A percentile compares a stretch with the other conserved stretches of the same genome.
phyloP scores from a whole-genome alignment of 345 rosid genomes.

The Eucalyptus sp. region DNA sequence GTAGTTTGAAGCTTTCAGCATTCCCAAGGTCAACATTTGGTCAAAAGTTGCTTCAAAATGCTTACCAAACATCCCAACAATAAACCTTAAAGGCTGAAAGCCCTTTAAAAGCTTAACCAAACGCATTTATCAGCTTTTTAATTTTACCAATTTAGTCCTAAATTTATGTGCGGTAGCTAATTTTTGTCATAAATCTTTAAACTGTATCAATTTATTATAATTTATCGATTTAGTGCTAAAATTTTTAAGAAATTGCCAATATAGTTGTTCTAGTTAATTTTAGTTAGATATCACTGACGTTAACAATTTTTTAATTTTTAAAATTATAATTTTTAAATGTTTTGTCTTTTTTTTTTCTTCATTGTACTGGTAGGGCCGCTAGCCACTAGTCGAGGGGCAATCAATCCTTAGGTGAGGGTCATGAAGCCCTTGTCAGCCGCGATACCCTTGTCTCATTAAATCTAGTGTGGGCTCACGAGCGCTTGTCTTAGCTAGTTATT shows the following conservation, averaged over 20 bases:
- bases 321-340: too few relatives aligned
- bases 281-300: fast-evolving
- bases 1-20: fast-evolving
- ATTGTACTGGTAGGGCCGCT: not conserved
- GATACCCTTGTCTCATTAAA: not conserved
- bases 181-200: too few relatives aligned
- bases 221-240: too few relatives aligned
- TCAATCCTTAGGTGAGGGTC: not conserved
- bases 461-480: not conserved
- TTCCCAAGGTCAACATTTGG: fast-evolving
- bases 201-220: too few relatives aligned
- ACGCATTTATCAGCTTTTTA: too few relatives aligned
- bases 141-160: not conserved
- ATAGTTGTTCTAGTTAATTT: too few relatives aligned
- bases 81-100: fast-evolving
- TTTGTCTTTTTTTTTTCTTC: not conserved
- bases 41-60: too few relatives aligned
- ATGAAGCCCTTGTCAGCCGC: not conserved
- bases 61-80: too few relatives aligned
- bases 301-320: not conserved
- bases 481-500: fast-evolving
- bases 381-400: fast-evolving
- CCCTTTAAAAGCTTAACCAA: too few relatives aligned
- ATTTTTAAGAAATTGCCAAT: not conserved
- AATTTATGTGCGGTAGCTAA: not conserved